phyloP scores from a whole-genome alignment of 176 grass and related monocot genomes.

The Juncus inflexus region DNA sequence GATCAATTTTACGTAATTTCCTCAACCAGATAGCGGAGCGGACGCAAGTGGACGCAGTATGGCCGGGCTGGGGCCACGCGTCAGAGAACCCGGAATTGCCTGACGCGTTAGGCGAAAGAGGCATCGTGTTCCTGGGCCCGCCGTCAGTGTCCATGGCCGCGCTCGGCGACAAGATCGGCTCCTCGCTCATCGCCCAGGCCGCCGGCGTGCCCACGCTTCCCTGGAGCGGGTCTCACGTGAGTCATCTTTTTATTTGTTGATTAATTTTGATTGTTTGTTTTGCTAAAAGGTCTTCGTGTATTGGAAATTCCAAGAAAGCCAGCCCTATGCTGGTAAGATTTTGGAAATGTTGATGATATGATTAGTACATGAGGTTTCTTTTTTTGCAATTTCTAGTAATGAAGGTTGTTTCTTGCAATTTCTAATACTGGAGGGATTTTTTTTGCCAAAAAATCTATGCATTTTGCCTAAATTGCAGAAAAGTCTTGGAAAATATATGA shows the following conservation, averaged over 20 bases:
- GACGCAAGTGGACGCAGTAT: constrained; percentile 90
- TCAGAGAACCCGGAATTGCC: constrained; percentile 99
- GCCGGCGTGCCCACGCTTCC: constrained; percentile 96
- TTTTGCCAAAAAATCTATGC: no score
- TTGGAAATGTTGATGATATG: no score
- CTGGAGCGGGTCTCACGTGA: constrained; percentile 98
- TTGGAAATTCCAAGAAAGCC: no score
- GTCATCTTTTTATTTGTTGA: constrained; percentile 33
- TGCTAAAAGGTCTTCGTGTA: no score
- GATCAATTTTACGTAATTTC: neutral
- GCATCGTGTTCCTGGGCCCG: constrained; percentile 93
- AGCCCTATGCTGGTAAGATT: no score
- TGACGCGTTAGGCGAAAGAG: constrained; percentile 65
- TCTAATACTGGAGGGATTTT: no score
- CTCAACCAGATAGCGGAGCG: constrained; percentile 70
- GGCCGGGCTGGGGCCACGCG: constrained; percentile 98
- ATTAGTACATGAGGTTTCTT: no score
- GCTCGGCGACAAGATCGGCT: constrained; percentile 97
- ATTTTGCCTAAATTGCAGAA: no score
- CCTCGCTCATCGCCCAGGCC: constrained; percentile 96
- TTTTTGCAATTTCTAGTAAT: no score
- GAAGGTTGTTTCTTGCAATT: no score
- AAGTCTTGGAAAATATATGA: no score
- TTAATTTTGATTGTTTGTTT: neutral
- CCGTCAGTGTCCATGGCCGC: constrained; percentile 79